Base-by-base conservation (phyloP, 1,284 basidiomycete genomes). In the Fomitopsis betulina region DNA sequence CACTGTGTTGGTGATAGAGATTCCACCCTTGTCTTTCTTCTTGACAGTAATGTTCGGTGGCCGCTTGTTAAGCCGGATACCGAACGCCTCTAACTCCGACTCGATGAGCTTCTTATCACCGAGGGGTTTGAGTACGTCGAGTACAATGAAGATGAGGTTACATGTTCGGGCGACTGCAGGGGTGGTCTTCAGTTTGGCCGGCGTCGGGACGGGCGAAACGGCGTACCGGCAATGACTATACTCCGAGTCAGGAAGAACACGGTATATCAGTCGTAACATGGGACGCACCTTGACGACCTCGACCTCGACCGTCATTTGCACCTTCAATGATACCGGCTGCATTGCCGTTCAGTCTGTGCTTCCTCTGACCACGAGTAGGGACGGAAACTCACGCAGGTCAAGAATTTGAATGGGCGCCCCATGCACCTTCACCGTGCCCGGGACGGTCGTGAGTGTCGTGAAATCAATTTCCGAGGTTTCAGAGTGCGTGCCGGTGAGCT, bases 401-500 rank as follows among this genome's bases (percentile, higher is more conserved):
- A 93, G 77, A 62, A 93, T 92, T 65, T 93, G 91, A 68, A 97
- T 93, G 38, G 92, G 92, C 39, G 95, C 94, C n/a, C 94, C 94
- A 63, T 94, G 92, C 1, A 97, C 92, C 71, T 93, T 94, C 63
- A 99, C 74, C 1, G 96, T 98, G 50, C 97, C 97, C 7, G 97
- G 97, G 1, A 99, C 96, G 33, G 93, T 95, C 1, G 91, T 93
- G 32, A 93, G 83, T 13, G 90, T 93, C 1, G 97, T 99, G 78
- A 99, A 99, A 73, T 99, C 96, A 70, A 99, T 99, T 62, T 92
- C 96, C 7, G 97, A 98, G n/a, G 90, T 89, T 75, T 98, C 95
- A 40, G 96, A 98, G 67, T 96, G 92, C 23, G 96, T 99, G 56
- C 97, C 97, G 51, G 96, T 99, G 60, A 99, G 80, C 71, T 96